Conservation (phyloP, 140 eudicot genomes). For the Ambrosia hybrid region DNA sequence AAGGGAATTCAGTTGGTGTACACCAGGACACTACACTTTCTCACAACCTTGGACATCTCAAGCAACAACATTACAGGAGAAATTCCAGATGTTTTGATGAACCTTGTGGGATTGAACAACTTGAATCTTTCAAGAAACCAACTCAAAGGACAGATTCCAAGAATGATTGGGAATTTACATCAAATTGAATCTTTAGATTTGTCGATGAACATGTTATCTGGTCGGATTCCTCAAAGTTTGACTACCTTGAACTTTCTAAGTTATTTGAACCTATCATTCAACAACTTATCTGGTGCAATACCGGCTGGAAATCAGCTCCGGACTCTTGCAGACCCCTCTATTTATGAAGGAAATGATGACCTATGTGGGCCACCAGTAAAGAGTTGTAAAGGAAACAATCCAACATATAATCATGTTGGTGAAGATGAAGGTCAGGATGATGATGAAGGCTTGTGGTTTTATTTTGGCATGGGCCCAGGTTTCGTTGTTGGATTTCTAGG, state of each 20-base stretch:
- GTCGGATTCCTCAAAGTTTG: constrained; percentile 13
- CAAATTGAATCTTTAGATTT: constrained; percentile 19
- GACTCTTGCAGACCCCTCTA: background rate
- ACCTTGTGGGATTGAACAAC: background rate
- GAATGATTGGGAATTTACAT: background rate
- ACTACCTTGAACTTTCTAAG: background rate
- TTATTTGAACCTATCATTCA: constrained; percentile 16
- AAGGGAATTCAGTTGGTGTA: constrained; percentile 12
- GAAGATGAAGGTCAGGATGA: constrained; percentile 14
- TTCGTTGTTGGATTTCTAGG: constrained; percentile 5
- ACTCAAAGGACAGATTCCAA: constrained; percentile 3
- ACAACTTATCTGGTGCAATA: constrained; percentile 17
- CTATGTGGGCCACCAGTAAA: constrained; percentile 15
- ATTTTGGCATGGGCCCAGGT: constrained; percentile 1
- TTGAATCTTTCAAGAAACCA: constrained; percentile 14
- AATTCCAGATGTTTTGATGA: constrained; percentile 1
- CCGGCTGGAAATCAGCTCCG: constrained; percentile 10
- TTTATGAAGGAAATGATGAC: background rate
- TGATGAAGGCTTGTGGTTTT: background rate
- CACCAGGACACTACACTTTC: background rate
- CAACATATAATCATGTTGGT: background rate
- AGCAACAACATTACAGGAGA: constrained; percentile 2
- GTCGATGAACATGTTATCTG: constrained; percentile 12
- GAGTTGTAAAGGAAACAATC: constrained; percentile 5
- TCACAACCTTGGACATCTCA: constrained; percentile 6